These are phyloP conservation scores for Bocquillonia castaneifolia DNA, from an alignment of 441 rosid genomes.

Conservation along the genomic window DNA sequence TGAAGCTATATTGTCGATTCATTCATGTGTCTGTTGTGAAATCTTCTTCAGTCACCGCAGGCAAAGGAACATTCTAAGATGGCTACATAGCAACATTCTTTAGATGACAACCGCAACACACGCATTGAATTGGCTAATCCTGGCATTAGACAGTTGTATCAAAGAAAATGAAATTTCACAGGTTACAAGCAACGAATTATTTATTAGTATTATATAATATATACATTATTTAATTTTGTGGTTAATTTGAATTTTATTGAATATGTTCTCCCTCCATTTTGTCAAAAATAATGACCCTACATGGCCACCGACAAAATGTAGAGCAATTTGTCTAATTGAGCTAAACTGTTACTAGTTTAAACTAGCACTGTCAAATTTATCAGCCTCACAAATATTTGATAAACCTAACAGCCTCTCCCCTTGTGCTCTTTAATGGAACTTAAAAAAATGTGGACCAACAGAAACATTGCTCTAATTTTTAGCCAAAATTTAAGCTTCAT, in stretches of 20 bases:
- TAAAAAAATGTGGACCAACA: not conserved
- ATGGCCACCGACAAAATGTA: not conserved
- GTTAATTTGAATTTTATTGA: not conserved
- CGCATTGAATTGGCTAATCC: not conserved
- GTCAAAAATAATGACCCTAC: not conserved
- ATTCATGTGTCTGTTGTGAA: conserved; percentile 2
- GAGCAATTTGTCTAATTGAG: not conserved
- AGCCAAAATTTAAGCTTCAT: no score
- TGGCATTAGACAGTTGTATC: not conserved
- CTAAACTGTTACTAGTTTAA: no score
- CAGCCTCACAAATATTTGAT: not conserved
- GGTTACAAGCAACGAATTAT: no score
- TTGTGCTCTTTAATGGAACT: not conserved
- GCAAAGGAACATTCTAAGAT: not conserved
- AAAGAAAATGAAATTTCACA: not conserved
- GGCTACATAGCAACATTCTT: not conserved
- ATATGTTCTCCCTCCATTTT: not conserved
- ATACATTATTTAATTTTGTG: not conserved
- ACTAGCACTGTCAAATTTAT: not conserved
- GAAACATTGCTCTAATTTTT: no score
- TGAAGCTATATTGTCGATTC: not conserved
- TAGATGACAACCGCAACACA: not conserved
- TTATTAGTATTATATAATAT: no score
- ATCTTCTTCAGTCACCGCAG: not conserved
- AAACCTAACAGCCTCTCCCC: not conserved